Evolutionary conservation across 2,329 filamentous ascomycete genomes (phyloP).

Genomic region (Verticillium alfalfae): DNA sequence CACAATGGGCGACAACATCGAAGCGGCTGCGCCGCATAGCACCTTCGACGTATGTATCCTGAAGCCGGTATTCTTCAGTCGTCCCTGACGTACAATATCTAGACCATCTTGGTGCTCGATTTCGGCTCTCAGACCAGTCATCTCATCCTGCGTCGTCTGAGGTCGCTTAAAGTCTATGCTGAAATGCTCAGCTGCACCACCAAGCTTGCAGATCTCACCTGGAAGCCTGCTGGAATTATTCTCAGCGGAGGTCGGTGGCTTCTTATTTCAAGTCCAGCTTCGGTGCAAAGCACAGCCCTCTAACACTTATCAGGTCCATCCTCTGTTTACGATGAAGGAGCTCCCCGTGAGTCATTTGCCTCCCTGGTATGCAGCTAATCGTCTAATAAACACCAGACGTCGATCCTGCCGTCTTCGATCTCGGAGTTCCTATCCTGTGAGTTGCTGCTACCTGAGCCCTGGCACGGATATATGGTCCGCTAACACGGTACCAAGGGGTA

Average conservation of each 20-base stretch:
- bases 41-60: constrained; percentile 15
- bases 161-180: constrained; percentile 75
- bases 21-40: constrained; percentile 27
- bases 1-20: constrained; percentile 2
- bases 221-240: constrained; percentile 80
- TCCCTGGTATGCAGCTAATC: neutral
- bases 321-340: constrained; percentile 75
- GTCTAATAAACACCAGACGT: constrained; percentile 41
- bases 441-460: neutral
- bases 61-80: neutral
- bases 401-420: constrained; percentile 75
- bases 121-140: constrained; percentile 70
- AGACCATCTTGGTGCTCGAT: constrained; percentile 68
- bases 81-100: constrained; percentile 25
- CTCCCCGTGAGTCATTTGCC: constrained; percentile 40
- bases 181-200: constrained; percentile 87
- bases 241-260: constrained; percentile 27
- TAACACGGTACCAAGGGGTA: constrained; percentile 18
- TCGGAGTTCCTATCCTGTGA: constrained; percentile 54
- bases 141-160: constrained; percentile 68
- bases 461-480: neutral
- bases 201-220: constrained; percentile 70
- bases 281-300: neutral
- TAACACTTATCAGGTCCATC: constrained; percentile 31
- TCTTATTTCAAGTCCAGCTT: neutral